Percentiles rank a stretch among this genome's conserved stretches.
Evolutionary conservation across 805 yeast species (phyloP).

Genomic region (Lipomyces lipofer): DNA sequence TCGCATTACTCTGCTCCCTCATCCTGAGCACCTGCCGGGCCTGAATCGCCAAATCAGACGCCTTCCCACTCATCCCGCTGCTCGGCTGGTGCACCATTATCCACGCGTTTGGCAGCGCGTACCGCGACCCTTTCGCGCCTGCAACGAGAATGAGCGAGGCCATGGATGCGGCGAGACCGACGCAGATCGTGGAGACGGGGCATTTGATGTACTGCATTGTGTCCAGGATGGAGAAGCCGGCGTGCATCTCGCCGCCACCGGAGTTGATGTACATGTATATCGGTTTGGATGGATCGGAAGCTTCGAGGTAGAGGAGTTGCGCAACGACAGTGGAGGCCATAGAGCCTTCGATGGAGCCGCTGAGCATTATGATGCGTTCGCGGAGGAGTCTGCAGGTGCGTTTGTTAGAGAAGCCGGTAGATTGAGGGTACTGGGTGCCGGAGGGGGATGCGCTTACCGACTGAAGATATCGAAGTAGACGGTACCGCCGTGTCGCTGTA

Average conservation of each 20-base stretch:
- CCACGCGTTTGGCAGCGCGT: conserved; percentile 39
- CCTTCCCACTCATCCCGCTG: conserved; percentile 35
- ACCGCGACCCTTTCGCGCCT: conserved; percentile 38
- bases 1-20: conserved; percentile 36
- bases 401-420: no score
- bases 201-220: conserved; percentile 41
- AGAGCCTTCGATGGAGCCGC: conserved; percentile 36
- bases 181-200: conserved; percentile 42
- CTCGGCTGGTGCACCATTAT: conserved; percentile 43
- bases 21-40: conserved; percentile 40
- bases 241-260: conserved; percentile 41
- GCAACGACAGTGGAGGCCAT: conserved; percentile 36
- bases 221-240: conserved; percentile 42
- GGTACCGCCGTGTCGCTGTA: conserved; percentile 24
- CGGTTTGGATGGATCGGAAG: conserved; percentile 30
- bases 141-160: conserved; percentile 39
- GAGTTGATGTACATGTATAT: conserved; percentile 38
- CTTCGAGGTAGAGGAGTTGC: conserved; percentile 34
- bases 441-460: conserved; percentile 12
- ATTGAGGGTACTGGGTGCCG: neutral
- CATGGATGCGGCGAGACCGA: conserved; percentile 43
- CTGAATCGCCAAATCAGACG: conserved; percentile 41
- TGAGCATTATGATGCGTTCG: conserved; percentile 37
- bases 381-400: conserved; percentile 32
- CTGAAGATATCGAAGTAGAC: conserved; percentile 29